Conservation (phyloP, 805 yeast species). For the Kodamaea restingae region DNA sequence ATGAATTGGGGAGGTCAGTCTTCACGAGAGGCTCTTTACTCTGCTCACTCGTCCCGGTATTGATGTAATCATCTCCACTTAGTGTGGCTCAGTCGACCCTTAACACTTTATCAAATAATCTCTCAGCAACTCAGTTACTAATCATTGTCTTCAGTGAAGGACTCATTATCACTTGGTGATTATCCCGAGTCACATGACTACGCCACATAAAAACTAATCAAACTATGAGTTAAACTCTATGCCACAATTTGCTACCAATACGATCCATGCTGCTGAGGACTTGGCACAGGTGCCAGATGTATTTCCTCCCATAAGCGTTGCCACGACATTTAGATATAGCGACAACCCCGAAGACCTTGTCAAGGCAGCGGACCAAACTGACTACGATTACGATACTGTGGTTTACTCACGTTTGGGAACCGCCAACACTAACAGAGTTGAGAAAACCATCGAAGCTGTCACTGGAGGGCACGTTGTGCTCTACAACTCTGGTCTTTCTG, state of each 20-base stretch:
- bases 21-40: too few species aligned
- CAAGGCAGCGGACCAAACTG: conserved; percentile 31
- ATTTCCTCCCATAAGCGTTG: conserved; percentile 74
- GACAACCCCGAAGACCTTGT: conserved; percentile 53
- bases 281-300: conserved; percentile 58
- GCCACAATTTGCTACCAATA: conserved; percentile 40
- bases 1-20: too few species aligned
- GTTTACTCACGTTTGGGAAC: conserved; percentile 70
- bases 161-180: too few species aligned
- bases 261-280: conserved; percentile 72
- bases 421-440: conserved; percentile 67
- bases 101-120: too few species aligned
- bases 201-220: background rate
- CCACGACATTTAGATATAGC: conserved; percentile 73
- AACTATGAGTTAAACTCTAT: background rate
- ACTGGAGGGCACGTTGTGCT: conserved; percentile 63
- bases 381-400: conserved; percentile 10
- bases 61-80: too few species aligned
- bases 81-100: too few species aligned
- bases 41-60: too few species aligned
- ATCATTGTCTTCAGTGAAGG: too few species aligned
- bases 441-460: conserved; percentile 56
- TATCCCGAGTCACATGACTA: background rate
- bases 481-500: conserved; percentile 77
- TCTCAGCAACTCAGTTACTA: too few species aligned